Percentiles rank a stretch among this genome's conserved stretches.
Conservation (phyloP, 108 stramenopile species). For the Nitzschia sp. region DNA sequence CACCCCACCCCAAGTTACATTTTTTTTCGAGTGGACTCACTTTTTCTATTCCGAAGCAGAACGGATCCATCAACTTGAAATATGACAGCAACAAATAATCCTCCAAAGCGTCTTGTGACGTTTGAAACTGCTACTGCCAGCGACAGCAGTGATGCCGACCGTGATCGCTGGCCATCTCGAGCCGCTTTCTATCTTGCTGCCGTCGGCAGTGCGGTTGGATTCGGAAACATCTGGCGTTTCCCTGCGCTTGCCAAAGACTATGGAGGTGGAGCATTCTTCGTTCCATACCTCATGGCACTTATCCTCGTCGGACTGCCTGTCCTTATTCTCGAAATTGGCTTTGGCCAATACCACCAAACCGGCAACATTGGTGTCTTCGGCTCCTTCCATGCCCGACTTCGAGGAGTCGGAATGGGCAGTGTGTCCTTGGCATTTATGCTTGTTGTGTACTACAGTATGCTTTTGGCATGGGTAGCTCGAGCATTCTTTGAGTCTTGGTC, state of each 20-base stretch:
- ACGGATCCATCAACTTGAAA: not conserved
- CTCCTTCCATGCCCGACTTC: conserved; percentile 45
- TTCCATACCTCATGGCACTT: conserved; percentile 63
- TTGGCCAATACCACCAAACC: conserved; percentile 59
- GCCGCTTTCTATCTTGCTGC: conserved; percentile 60
- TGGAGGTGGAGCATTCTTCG: conserved; percentile 53
- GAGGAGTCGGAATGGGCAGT: conserved; percentile 49
- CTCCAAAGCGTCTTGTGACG: conserved; percentile 7
- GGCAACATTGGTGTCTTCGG: conserved; percentile 56
- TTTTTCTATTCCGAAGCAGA: too few species aligned
- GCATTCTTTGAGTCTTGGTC: conserved; percentile 53
- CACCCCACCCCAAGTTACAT: too few species aligned
- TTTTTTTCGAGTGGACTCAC: too few species aligned
- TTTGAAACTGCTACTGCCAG: conserved; percentile 3
- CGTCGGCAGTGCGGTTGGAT: conserved; percentile 63
- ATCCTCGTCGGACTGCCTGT: conserved; percentile 70
- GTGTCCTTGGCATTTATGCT: conserved; percentile 53
- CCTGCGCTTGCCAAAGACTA: conserved; percentile 59
- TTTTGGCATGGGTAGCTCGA: conserved; percentile 50
- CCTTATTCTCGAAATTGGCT: conserved; percentile 51
- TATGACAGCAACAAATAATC: not conserved
- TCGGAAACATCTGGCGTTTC: conserved; percentile 80
- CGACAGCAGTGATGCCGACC: conserved; percentile 1
- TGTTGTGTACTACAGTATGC: conserved; percentile 53
- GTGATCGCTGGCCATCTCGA: conserved; percentile 48